Evolutionary conservation across 768 basidiomycete species (phyloP).

Genomic region (Rhizopogon vesiculosus): DNA sequence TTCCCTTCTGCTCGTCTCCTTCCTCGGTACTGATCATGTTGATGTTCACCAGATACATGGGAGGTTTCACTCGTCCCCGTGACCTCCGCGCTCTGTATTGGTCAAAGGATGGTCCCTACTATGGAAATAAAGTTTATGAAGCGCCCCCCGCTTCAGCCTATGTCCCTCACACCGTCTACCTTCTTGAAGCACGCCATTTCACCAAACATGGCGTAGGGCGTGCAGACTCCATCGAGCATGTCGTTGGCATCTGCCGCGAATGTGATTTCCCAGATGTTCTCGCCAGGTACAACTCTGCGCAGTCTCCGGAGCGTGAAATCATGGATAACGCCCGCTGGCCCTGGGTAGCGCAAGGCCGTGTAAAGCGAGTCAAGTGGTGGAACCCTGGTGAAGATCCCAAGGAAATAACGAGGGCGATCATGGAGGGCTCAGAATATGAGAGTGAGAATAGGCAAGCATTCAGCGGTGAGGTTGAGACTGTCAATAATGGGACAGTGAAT

Average conservation of each 20-base stretch:
- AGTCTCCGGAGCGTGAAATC: constrained; percentile 9
- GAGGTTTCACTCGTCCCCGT: constrained; percentile 34
- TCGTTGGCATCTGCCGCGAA: constrained; percentile 32
- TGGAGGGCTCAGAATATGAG: neutral
- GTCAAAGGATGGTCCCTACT: constrained; percentile 31
- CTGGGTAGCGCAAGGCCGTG: constrained; percentile 12
- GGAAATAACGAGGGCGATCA: constrained; percentile 11
- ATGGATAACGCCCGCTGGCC: constrained; percentile 41
- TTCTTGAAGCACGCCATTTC: constrained; percentile 31
- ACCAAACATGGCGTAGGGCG: constrained; percentile 25
- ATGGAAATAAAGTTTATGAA: constrained; percentile 22
- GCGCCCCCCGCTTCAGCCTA: constrained; percentile 31
- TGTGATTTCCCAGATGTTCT: constrained; percentile 26
- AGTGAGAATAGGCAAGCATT: neutral
- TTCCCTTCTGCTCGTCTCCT: neutral
- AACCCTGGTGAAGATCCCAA: constrained; percentile 15
- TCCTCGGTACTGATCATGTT: constrained; percentile 8
- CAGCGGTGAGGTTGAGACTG: neutral
- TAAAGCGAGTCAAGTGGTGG: constrained; percentile 25
- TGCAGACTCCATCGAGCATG: constrained; percentile 22
- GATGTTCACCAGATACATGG: constrained; percentile 27
- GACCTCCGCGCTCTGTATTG: constrained; percentile 32
- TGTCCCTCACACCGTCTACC: constrained; percentile 33
- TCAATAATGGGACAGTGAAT: neutral
- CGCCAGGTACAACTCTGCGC: constrained; percentile 24